Percentiles rank a stretch among this genome's conserved stretches.
These are phyloP conservation scores for Agaricales sp. DNA, from an alignment of 1,284 basidiomycete genomes.

Conservation along the genomic window DNA sequence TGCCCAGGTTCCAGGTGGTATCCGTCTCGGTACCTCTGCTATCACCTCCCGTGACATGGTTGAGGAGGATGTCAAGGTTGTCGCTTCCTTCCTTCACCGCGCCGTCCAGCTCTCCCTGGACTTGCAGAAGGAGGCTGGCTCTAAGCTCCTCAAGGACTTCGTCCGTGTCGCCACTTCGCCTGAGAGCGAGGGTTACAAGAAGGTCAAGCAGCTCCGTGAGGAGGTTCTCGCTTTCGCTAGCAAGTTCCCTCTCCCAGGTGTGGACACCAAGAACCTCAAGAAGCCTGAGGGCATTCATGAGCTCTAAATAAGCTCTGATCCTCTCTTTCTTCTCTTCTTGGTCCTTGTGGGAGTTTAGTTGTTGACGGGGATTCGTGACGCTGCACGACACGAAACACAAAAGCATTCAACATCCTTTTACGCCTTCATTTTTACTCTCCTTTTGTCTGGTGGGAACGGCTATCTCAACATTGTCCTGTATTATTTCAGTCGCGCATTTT, in stretches of 20 bases:
- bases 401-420: conserved; percentile 1
- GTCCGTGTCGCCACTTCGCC: conserved; percentile 71
- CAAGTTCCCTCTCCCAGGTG: conserved; percentile 89
- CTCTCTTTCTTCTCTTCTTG: not conserved
- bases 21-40: conserved; percentile 92
- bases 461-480: conserved; percentile 1
- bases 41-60: conserved; percentile 92
- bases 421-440: too few species aligned
- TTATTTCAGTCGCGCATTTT: not conserved
- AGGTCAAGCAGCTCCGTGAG: conserved; percentile 62
- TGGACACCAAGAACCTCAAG: conserved; percentile 55
- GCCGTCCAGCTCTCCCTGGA: conserved; percentile 80
- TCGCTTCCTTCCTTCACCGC: conserved; percentile 89
- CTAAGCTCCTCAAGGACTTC: conserved; percentile 96
- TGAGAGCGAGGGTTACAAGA: conserved; percentile 57
- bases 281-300: conserved; percentile 63
- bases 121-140: conserved; percentile 91
- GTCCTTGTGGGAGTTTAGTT: not conserved
- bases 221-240: conserved; percentile 78
- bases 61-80: conserved; percentile 79
- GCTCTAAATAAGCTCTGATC: conserved; percentile 20
- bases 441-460: conserved; percentile 1
- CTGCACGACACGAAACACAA: not conserved
- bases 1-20: conserved; percentile 94
- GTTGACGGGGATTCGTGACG: not conserved